Conservation (phyloP, 345 rosid species). For the Clarkia xantiana region DNA sequence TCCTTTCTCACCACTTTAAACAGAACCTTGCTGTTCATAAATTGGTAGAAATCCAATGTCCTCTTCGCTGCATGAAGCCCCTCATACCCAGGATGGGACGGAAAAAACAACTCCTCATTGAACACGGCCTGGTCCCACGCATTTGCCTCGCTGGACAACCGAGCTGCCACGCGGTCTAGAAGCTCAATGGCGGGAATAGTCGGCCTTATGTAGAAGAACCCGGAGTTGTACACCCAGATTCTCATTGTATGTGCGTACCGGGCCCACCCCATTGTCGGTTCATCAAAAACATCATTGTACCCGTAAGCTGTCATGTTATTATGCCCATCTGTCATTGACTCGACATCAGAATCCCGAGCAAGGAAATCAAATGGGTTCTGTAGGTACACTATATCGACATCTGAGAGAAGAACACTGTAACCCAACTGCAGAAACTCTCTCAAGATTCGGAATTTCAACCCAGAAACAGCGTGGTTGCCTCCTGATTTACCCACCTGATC, state of each 20-base stretch:
- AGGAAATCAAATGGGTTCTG: constrained; percentile 73
- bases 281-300: constrained; percentile 63
- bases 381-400: constrained; percentile 64
- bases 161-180: constrained; percentile 67
- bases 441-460: constrained; percentile 58
- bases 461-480: constrained; percentile 73
- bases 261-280: constrained; percentile 88
- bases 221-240: constrained; percentile 89
- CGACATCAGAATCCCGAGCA: constrained; percentile 69
- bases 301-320: constrained; percentile 67
- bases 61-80: constrained; percentile 74
- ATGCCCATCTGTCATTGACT: constrained; percentile 84
- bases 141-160: constrained; percentile 27
- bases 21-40: constrained; percentile 86
- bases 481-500: constrained; percentile 51
- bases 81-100: constrained; percentile 57
- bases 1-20: constrained; percentile 71
- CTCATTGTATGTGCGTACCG: constrained; percentile 77
- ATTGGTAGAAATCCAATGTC: constrained; percentile 62
- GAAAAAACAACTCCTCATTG: constrained; percentile 69
- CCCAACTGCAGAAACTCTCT: constrained; percentile 88
- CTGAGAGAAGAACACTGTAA: constrained; percentile 79
- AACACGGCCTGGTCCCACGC: constrained; percentile 85
- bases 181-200: constrained; percentile 68
- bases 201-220: constrained; percentile 71